Evolutionary conservation across 805 yeast genomes (phyloP).

Genomic region (Candida coleopterorum): DNA sequence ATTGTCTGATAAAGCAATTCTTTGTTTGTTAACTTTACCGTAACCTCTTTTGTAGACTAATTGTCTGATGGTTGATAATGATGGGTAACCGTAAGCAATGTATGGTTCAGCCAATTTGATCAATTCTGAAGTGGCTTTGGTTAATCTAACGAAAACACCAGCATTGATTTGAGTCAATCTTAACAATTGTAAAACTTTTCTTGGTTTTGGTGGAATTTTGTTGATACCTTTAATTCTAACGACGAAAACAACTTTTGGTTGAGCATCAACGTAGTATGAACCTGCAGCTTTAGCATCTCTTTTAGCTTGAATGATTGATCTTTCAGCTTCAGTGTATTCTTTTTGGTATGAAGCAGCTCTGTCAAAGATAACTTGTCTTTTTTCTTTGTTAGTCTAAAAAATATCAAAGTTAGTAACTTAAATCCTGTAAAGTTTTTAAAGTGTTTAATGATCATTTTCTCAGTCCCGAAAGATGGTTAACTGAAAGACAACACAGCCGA

Average conservation of each 20-base stretch:
- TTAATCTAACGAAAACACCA: constrained; percentile 91
- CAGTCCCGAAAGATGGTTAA: constrained; percentile 90
- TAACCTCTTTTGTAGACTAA: constrained; percentile 95
- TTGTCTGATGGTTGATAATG: constrained; percentile 84
- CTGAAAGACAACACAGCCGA: constrained; percentile 66
- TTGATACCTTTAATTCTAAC: constrained; percentile 99
- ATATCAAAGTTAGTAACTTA: constrained; percentile 28
- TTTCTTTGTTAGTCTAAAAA: constrained; percentile 39
- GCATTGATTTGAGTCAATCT: constrained; percentile 92
- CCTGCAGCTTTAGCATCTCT: constrained; percentile 93
- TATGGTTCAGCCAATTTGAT: constrained; percentile 93
- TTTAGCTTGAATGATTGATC: constrained; percentile 80
- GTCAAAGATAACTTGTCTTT: constrained; percentile 72
- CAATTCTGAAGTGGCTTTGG: constrained; percentile 93
- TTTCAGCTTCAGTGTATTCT: constrained; percentile 91
- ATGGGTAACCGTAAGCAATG: constrained; percentile 97
- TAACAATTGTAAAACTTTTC: constrained; percentile 93
- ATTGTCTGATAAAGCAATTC: constrained; percentile 87
- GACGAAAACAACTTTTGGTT: constrained; percentile 90
- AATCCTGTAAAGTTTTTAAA: not conserved
- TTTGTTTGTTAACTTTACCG: constrained; percentile 97
- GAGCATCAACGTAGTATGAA: constrained; percentile 92
- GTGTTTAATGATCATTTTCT: constrained; percentile 21
- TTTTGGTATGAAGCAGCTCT: constrained; percentile 96
- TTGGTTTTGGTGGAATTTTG: constrained; percentile 99